Percentiles rank a stretch among this genome's conserved stretches.
Evolutionary conservation across 139 green algal species (phyloP).

Genomic region (Coelastrella sp.): DNA sequence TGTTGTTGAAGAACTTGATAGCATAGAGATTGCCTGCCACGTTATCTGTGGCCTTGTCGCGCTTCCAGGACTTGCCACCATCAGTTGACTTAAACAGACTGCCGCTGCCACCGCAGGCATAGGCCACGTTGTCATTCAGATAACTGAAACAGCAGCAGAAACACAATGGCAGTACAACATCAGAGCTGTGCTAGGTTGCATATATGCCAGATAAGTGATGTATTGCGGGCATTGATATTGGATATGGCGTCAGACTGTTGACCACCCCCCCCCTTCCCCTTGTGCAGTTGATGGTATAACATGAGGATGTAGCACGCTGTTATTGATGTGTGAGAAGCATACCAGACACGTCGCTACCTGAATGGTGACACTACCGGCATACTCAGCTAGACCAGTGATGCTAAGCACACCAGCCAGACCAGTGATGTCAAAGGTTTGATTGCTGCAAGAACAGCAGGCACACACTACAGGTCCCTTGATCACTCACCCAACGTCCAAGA

Average conservation of each 20-base stretch:
- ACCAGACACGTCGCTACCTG: no score
- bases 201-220: background rate
- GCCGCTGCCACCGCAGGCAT: conserved; percentile 92
- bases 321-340: no score
- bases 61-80: conserved; percentile 94
- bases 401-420: no score
- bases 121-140: conserved; percentile 73
- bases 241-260: no score
- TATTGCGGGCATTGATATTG: no score
- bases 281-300: no score
- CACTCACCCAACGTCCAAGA: conserved; percentile 92
- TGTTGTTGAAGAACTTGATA: conserved; percentile 85
- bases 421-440: background rate
- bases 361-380: no score
- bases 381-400: no score
- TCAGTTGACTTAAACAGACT: conserved; percentile 93
- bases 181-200: no score
- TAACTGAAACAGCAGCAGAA: conserved; percentile 60
- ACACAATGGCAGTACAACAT: background rate
- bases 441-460: background rate
- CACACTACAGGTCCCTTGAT: no score
- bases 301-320: no score
- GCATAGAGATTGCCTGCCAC: conserved; percentile 98
- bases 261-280: no score
- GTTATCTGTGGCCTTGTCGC: conserved; percentile 86